Conservation (phyloP, 768 basidiomycete genomes). For the Suillus fuscotomentosus region DNA sequence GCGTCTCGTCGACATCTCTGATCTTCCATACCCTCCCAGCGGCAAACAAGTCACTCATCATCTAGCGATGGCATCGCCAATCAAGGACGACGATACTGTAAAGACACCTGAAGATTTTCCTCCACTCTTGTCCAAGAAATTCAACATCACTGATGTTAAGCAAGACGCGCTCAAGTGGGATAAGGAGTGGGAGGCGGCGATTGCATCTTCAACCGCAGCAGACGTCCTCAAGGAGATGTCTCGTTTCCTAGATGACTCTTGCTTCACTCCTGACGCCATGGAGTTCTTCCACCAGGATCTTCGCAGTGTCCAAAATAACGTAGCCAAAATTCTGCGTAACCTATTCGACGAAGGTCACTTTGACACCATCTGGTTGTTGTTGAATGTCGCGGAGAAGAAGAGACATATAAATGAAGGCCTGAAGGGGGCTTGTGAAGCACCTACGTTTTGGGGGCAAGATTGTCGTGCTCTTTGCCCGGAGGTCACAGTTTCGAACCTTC, state of each 20-base stretch:
- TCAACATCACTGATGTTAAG: slow-evolving; percentile 7
- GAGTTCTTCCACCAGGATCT: slow-evolving; percentile 5
- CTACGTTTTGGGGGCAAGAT: slow-evolving; percentile 8
- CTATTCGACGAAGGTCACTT: slow-evolving; percentile 5
- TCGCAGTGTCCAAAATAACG: neutral
- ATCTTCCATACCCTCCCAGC: neutral
- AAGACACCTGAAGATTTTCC: neutral
- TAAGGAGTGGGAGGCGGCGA: slow-evolving; percentile 20
- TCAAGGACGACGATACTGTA: neutral
- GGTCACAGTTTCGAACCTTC: slow-evolving; percentile 10
- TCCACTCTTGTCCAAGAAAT: slow-evolving; percentile 1
- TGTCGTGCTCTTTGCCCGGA: slow-evolving; percentile 19
- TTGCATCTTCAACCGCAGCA: slow-evolving; percentile 10
- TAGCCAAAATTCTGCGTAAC: neutral
- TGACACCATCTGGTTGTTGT: slow-evolving; percentile 16
- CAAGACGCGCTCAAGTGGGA: slow-evolving; percentile 17
- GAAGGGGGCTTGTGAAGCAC: slow-evolving; percentile 6
- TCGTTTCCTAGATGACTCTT: neutral
- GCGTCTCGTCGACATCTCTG: neutral
- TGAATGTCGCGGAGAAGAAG: slow-evolving; percentile 13
- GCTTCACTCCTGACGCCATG: neutral
- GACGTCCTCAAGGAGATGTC: slow-evolving; percentile 11
- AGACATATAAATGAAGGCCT: slow-evolving; percentile 15
- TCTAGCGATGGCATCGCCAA: neutral
- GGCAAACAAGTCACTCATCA: neutral